Evolutionary conservation across 2,329 filamentous ascomycete species (phyloP), one percentile per base, ranked within the genome.

Genomic region (Atkinsonella hypoxylon): DNA sequence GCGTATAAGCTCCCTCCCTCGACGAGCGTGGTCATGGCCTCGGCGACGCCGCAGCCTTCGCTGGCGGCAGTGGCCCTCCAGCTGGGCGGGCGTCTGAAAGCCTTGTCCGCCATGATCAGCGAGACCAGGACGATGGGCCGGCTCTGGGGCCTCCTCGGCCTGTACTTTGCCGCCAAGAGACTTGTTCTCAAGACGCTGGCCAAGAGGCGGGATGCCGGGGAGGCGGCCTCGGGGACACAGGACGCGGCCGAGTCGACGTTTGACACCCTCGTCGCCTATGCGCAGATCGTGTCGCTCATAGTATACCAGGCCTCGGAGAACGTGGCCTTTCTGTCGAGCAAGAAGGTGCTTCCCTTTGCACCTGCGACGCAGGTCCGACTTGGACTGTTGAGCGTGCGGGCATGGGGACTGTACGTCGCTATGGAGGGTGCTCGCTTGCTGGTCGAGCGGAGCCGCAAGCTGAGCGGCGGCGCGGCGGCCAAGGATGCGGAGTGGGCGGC

Each of bases 301-400:
- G 63, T 71, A 10, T 95, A 86, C 71, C 89, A 96, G 68, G 69
- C 79, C 1, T 74, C 91, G 40, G 93, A 98, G 72, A 96, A 95
- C 68, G 76, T 78, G 39, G 85, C 85, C 15, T 95, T 85, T 70
- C 76, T 97, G 38, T 76, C 82, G 3, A 73, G 74, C 53, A 89
- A 89, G 65, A 83, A 84, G 18, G 78, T 94, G 3, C 63, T 95
- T 47, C 73, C 69, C 15, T 75, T 79, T 68, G 67, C 68, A 6
- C 71, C 75, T 13, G 73, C 76, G 45, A 76, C 76, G 45, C 77
- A 86, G 63, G 75, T 65, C 30, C 73, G 70, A 57, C 82, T 83
- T 62, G 83, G 78, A 67, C 64, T 82, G 17, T 87, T 84, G 81
- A 89, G 86, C 67, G 82, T 80, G 51, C 76, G 89, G 43, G 87